Conservation (phyloP, 2,329 filamentous ascomycete genomes). For the Venturia aucupariae region DNA sequence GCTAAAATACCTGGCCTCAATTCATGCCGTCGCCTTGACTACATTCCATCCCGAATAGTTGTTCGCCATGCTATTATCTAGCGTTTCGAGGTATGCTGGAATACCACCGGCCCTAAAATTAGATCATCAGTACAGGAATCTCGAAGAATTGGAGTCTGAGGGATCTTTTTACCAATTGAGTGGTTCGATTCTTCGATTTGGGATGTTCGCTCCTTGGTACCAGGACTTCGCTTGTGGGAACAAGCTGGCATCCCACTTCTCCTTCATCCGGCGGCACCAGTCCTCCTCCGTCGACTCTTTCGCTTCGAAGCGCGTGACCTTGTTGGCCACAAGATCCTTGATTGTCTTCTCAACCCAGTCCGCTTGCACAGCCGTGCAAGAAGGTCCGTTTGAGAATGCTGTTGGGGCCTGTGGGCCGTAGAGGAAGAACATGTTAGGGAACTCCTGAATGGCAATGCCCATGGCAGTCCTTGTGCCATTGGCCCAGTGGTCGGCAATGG, state of each 20-base stretch:
- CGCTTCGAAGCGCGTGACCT: constrained; percentile 41
- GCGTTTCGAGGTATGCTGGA: constrained; percentile 11
- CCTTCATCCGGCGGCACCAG: constrained; percentile 1
- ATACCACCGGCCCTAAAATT: constrained; percentile 6
- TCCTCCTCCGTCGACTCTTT: constrained; percentile 14
- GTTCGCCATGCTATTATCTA: constrained; percentile 8
- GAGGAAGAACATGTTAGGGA: constrained; percentile 25
- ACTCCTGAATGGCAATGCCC: constrained; percentile 12
- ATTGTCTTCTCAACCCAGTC: constrained; percentile 44
- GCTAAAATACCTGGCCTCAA: background rate
- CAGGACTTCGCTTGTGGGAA: background rate
- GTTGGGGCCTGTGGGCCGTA: constrained; percentile 35
- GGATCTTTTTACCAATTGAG: constrained; percentile 30
- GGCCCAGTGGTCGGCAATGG: constrained; percentile 14
- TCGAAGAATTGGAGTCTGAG: background rate
- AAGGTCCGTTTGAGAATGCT: constrained; percentile 41
- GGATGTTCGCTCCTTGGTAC: constrained; percentile 5
- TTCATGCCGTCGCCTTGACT: background rate
- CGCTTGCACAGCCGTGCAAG: constrained; percentile 46
- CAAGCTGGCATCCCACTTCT: background rate
- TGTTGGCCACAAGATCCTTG: constrained; percentile 39
- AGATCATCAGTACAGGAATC: background rate
- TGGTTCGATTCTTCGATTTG: background rate
- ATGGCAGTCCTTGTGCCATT: constrained; percentile 11
- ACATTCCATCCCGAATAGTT: constrained; percentile 11